phyloP scores from a whole-genome alignment of 2,329 filamentous ascomycete genomes.

The Phaeosphaeriaceae sp. region DNA sequence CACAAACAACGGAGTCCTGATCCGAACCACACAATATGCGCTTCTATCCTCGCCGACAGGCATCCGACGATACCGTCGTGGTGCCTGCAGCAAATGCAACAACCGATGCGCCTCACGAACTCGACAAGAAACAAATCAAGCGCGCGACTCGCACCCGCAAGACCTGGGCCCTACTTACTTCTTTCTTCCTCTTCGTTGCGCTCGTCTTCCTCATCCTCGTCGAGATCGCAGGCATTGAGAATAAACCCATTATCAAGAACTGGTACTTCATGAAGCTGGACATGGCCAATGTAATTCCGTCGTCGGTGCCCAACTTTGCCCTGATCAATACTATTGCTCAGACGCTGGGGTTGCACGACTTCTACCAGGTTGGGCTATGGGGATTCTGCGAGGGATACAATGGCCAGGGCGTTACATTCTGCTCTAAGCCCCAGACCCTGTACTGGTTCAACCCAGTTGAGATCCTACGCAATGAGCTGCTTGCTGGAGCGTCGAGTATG shows the following conservation, averaged over 20 bases:
- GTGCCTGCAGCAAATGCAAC: slow-evolving; percentile 14
- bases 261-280: slow-evolving; percentile 88
- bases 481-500: slow-evolving; percentile 78
- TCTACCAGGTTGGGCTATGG: slow-evolving; percentile 93
- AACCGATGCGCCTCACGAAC: slow-evolving; percentile 27
- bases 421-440: slow-evolving; percentile 71
- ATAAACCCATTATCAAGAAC: slow-evolving; percentile 66
- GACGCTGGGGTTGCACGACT: slow-evolving; percentile 87
- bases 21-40: slow-evolving; percentile 12
- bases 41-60: slow-evolving; percentile 33
- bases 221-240: slow-evolving; percentile 75
- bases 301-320: slow-evolving; percentile 71
- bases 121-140: slow-evolving; percentile 47
- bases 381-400: slow-evolving; percentile 88
- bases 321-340: slow-evolving; percentile 89
- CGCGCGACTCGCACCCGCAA: slow-evolving; percentile 58
- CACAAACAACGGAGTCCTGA: not conserved
- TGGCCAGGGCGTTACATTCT: slow-evolving; percentile 75
- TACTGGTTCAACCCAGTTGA: slow-evolving; percentile 94
- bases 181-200: slow-evolving; percentile 74
- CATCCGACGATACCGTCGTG: slow-evolving; percentile 22
- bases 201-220: slow-evolving; percentile 83
- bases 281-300: slow-evolving; percentile 80
- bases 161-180: slow-evolving; percentile 69
- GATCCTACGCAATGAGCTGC: slow-evolving; percentile 79